Conservation (phyloP, 257 asterid species). For the Ilex aquifolium region DNA sequence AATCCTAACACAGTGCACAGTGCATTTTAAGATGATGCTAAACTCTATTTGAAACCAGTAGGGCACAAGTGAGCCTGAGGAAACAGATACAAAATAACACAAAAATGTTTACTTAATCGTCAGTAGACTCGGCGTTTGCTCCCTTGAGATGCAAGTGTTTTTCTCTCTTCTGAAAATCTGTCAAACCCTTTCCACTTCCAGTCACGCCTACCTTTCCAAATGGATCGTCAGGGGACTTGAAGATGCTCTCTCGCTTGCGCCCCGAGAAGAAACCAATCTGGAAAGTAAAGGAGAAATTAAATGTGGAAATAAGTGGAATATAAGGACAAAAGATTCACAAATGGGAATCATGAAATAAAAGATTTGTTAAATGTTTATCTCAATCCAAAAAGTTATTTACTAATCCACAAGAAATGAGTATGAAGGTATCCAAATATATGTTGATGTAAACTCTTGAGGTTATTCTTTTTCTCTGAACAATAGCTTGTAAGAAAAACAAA, state of each 20-base stretch:
- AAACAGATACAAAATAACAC: too few relatives aligned
- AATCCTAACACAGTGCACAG: too few relatives aligned
- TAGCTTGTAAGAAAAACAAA: too few relatives aligned
- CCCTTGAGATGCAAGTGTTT: constrained; percentile 95
- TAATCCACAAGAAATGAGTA: too few relatives aligned
- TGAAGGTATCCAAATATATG: too few relatives aligned
- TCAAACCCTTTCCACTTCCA: constrained; percentile 94
- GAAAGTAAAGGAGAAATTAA: neutral
- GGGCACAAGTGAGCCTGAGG: too few relatives aligned
- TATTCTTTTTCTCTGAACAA: too few relatives aligned
- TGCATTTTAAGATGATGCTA: too few relatives aligned
- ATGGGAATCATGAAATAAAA: neutral
- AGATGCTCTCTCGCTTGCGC: constrained; percentile 89
- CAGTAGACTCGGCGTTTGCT: constrained; percentile 49
- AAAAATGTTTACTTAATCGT: constrained; percentile 23
- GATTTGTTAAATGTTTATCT: too few relatives aligned
- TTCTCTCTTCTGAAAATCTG: constrained; percentile 93
- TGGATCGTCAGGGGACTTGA: constrained; percentile 93
- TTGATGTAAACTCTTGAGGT: too few relatives aligned
- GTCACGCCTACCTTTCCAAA: constrained; percentile 94
- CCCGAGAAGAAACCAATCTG: constrained; percentile 97
- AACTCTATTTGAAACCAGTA: too few relatives aligned
- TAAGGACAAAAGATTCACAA: neutral
- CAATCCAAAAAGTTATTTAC: too few relatives aligned
- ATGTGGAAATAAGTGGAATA: neutral